phyloP scores from a whole-genome alignment of 148 eudicot genomes.

The Gaultheria prostrata region DNA sequence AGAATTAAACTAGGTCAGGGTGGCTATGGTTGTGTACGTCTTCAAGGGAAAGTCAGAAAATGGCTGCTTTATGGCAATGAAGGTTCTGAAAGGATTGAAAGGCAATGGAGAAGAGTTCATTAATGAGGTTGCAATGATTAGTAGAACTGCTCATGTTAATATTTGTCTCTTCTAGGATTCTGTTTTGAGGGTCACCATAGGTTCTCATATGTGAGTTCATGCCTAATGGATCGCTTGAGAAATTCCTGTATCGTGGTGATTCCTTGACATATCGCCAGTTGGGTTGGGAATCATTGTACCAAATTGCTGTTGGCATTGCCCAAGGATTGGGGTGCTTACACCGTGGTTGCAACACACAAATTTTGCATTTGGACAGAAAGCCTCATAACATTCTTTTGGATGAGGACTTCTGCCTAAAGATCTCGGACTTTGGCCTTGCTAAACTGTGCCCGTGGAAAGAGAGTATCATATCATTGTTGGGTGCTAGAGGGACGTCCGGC shows the following conservation, averaged over 20 bases:
- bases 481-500: neutral
- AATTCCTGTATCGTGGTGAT: slow-evolving; percentile 10
- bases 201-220: slow-evolving; percentile 8
- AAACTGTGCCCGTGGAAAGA: neutral
- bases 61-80: slow-evolving; percentile 13
- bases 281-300: slow-evolving; percentile 9
- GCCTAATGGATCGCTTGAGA: slow-evolving; percentile 24
- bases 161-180: slow-evolving; percentile 13
- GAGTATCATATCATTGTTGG: neutral
- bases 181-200: neutral
- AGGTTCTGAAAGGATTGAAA: neutral
- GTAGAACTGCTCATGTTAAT: slow-evolving; percentile 24
- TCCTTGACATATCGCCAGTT: neutral
- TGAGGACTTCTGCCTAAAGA: neutral
- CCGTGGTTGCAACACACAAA: neutral
- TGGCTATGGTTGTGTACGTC: slow-evolving; percentile 13
- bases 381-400: slow-evolving; percentile 9
- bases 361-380: slow-evolving; percentile 11
- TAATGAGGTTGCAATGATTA: slow-evolving; percentile 28
- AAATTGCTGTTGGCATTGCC: neutral
- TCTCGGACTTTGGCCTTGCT: slow-evolving; percentile 9
- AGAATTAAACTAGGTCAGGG: slow-evolving; percentile 13
- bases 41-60: slow-evolving; percentile 13
- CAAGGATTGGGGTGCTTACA: slow-evolving; percentile 11
- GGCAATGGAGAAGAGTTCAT: slow-evolving; percentile 25